Evolutionary conservation across 1,139 yeast species (phyloP).

Genomic region (Yamadazyma triangularis): DNA sequence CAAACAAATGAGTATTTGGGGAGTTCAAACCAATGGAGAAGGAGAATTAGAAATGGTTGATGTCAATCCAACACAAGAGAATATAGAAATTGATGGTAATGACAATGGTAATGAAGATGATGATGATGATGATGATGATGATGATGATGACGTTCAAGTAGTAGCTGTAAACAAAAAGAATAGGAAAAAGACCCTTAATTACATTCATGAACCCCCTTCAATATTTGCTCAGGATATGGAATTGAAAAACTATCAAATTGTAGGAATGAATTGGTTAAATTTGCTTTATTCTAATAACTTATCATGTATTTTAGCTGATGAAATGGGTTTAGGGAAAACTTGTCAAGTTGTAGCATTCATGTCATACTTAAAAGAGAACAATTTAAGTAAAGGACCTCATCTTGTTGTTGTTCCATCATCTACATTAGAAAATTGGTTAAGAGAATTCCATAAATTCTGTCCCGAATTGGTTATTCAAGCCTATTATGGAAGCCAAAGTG

Average conservation of each 20-base stretch:
- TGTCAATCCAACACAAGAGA: conserved; percentile 25
- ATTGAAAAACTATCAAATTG: conserved; percentile 86
- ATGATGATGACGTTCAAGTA: no score
- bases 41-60: conserved; percentile 54
- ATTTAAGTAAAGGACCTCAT: conserved; percentile 93
- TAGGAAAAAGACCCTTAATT: conserved; percentile 29
- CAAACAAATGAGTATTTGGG: conserved; percentile 79
- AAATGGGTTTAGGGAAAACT: conserved; percentile 96
- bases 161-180: no score
- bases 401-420: conserved; percentile 93
- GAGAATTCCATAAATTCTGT: conserved; percentile 88
- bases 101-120: conserved; percentile 34
- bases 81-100: conserved; percentile 15
- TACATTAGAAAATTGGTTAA: conserved; percentile 93
- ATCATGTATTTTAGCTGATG: conserved; percentile 95
- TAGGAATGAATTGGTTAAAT: conserved; percentile 91
- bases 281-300: conserved; percentile 70
- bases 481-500: conserved; percentile 83
- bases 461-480: conserved; percentile 83
- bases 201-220: conserved; percentile 68
- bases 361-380: conserved; percentile 78
- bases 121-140: conserved; percentile 28
- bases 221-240: conserved; percentile 59
- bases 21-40: conserved; percentile 66
- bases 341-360: conserved; percentile 94